Percentiles rank a stretch among this genome's conserved stretches.
phyloP scores from a whole-genome alignment of 116 monocot genomes.

The Phalaenopsis hybrid region DNA sequence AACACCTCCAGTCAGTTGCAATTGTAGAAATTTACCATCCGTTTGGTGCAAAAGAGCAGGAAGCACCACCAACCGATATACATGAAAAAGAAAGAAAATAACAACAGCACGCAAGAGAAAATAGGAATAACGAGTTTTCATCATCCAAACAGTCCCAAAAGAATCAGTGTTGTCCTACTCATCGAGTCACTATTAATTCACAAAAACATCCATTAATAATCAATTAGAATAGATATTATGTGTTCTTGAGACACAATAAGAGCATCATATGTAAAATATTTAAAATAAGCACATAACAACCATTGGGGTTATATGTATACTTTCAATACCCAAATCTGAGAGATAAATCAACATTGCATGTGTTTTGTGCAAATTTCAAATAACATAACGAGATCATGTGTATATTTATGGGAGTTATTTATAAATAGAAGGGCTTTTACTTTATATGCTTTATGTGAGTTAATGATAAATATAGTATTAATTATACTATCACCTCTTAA shows the following conservation, averaged over 20 bases:
- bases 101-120: background rate
- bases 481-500: background rate
- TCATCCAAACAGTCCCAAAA: background rate
- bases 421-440: background rate
- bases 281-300: no score
- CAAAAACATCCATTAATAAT: no score
- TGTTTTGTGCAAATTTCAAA: no score
- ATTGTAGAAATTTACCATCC: background rate
- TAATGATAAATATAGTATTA: background rate
- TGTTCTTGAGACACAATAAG: no score
- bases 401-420: no score
- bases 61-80: background rate
- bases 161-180: background rate
- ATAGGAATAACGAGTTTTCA: background rate
- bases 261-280: no score
- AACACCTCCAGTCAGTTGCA: background rate
- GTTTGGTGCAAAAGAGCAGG: background rate
- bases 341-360: no score
- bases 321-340: no score
- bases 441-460: background rate
- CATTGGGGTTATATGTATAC: no score
- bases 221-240: no score
- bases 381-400: no score
- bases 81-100: background rate
- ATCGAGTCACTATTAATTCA: background rate